Evolutionary conservation across 2,329 filamentous ascomycete genomes (phyloP), one percentile per base, ranked within the genome.

Genomic region (Drechslerella coelobrocha): DNA sequence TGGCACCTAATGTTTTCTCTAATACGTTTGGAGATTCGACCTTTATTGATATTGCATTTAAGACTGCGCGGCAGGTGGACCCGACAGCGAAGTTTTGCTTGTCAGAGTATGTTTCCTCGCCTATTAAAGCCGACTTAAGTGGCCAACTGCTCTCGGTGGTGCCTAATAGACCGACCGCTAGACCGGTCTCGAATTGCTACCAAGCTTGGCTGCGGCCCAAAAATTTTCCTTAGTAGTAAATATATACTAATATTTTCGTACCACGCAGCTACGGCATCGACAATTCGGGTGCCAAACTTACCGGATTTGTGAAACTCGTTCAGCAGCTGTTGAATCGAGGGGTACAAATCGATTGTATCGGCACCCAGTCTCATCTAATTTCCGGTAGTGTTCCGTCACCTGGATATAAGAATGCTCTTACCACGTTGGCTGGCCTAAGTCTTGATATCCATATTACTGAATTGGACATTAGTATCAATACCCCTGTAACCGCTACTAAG

Each of bases 391-490:
- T 83, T 57, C 78, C 75, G 41, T 81, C 79, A 17, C 78, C 52
- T 26, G 60, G 50, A 37, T 69, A 68, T 41, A 17, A 55, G 19
- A 80, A 75, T 8, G 29, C 60, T 1, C 43, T 73, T 1, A 12
- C 43, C 4, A 23, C 17, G 5, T 50, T 72, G 5, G 53, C 68
- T 0, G 19, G 41, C 10, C 72, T 68, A 2, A 83, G 81, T 8
- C 77, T 81, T 45, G 86, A 89, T 75, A 82, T 88, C 31, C 86
- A 87, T 2, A 81, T 89, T 50, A 89, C 86, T 0, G 86, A 89
- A 79, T 81, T 89, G 17, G 88, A 90, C 76, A 79, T 80, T n/a
- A 86, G 85, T 5, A 79, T 82, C 74, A 82, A 2, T 77, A 78
- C 12, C 86, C 89, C 77, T 79, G 77, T 29, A 72, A 80, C 78